Conservation (phyloP, 495 filamentous ascomycete genomes). For the Stereocaulon alpinum region DNA sequence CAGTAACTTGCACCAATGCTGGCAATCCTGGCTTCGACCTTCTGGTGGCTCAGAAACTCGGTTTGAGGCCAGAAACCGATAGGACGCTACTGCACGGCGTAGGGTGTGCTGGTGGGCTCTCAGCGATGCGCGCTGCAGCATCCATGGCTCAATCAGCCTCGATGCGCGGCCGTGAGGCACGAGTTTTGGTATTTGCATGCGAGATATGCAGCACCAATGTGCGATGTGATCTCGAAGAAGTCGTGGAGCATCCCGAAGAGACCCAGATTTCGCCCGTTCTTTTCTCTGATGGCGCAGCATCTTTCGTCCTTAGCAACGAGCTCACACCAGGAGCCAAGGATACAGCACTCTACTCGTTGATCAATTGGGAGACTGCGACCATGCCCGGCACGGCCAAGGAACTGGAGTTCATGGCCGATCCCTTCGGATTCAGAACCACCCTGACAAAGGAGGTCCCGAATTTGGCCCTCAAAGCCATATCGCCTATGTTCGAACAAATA, state of each 20-base stretch:
- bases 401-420: not conserved
- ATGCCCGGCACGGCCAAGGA: not conserved
- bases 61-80: slow-evolving; percentile 36
- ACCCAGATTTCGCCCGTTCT: slow-evolving; percentile 46
- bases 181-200: slow-evolving; percentile 46
- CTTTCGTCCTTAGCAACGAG: slow-evolving; percentile 45
- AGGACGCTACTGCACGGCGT: slow-evolving; percentile 52
- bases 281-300: slow-evolving; percentile 51
- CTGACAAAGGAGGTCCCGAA: slow-evolving; percentile 9
- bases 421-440: not conserved
- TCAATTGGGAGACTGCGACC: slow-evolving; percentile 6
- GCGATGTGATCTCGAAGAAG: slow-evolving; percentile 33
- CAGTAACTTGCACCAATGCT: slow-evolving; percentile 51
- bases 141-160: slow-evolving; percentile 46
- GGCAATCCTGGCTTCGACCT: slow-evolving; percentile 57
- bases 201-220: slow-evolving; percentile 46
- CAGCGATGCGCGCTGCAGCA: slow-evolving; percentile 46
- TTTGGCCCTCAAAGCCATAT: slow-evolving; percentile 3
- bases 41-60: slow-evolving; percentile 44
- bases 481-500: slow-evolving; percentile 9
- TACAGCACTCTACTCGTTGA: not conserved
- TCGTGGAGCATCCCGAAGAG: slow-evolving; percentile 39
- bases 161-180: slow-evolving; percentile 36
- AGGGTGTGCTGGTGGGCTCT: slow-evolving; percentile 50
- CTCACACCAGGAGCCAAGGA: slow-evolving; percentile 12